Evolutionary conservation across 208 protist genomes (phyloP).

Genomic region (Leishmania gerbilli): DNA sequence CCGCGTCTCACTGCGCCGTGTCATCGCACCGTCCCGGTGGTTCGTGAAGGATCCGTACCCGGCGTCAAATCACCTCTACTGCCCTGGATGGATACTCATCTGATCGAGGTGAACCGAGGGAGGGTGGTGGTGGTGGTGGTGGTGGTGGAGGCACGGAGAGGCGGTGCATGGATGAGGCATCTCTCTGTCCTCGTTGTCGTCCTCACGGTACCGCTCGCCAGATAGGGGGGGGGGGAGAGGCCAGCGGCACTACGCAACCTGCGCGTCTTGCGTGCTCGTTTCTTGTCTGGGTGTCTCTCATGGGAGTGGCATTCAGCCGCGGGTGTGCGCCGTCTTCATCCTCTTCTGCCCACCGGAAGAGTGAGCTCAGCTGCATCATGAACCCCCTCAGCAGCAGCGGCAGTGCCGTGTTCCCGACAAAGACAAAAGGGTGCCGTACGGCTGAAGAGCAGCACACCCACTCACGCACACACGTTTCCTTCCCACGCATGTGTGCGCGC

Average conservation of each 20-base stretch:
- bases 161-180: neutral
- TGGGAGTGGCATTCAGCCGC: neutral
- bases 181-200: neutral
- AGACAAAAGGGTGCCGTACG: neutral
- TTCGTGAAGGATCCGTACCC: slow-evolving; percentile 83
- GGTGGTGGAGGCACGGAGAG: neutral
- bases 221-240: neutral
- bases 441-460: neutral
- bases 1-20: slow-evolving; percentile 47
- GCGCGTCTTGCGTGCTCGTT: neutral
- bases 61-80: slow-evolving; percentile 77
- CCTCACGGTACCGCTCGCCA: neutral
- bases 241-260: neutral
- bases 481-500: neutral
- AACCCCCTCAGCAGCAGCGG: neutral
- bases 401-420: neutral
- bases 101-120: slow-evolving; percentile 3
- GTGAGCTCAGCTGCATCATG: neutral
- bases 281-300: neutral
- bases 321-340: neutral
- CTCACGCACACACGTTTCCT: neutral
- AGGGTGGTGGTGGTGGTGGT: neutral
- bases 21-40: slow-evolving; percentile 75
- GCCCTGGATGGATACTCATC: slow-evolving; percentile 70
- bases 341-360: neutral